Percentiles rank a stretch among this genome's conserved stretches.
Evolutionary conservation across 768 basidiomycete species (phyloP).

Genomic region (Boletus sp.): DNA sequence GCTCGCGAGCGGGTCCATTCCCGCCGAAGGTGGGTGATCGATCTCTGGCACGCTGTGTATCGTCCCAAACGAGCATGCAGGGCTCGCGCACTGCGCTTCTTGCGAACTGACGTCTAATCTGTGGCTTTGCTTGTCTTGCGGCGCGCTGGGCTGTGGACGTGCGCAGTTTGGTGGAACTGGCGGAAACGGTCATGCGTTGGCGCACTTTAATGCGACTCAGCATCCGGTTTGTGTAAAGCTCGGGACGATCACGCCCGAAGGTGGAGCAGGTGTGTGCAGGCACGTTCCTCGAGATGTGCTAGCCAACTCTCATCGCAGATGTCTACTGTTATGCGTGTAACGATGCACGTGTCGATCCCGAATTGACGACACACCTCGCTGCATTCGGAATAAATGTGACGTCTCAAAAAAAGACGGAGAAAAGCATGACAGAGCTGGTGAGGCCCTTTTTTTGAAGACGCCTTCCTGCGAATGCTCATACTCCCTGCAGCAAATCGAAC

Average conservation of each 20-base stretch:
- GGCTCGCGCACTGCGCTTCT: constrained; percentile 74
- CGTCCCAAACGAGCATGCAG: constrained; percentile 32
- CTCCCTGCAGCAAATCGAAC: constrained; percentile 82
- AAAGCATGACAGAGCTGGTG: constrained; percentile 94
- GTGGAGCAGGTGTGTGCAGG: constrained; percentile 66
- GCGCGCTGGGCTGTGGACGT: constrained; percentile 86
- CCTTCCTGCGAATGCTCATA: background rate
- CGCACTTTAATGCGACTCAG: constrained; percentile 66
- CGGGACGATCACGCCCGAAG: constrained; percentile 96
- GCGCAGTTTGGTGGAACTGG: constrained; percentile 76
- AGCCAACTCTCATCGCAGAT: constrained; percentile 43
- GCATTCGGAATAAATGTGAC: constrained; percentile 87
- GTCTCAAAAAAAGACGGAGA: constrained; percentile 86
- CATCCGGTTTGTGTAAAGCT: constrained; percentile 90
- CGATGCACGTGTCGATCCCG: constrained; percentile 77
- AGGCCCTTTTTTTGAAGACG: constrained; percentile 16
- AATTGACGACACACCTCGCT: constrained; percentile 68
- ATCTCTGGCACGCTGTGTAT: background rate
- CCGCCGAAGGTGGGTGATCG: constrained; percentile 22
- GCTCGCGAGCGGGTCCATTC: constrained; percentile 23
- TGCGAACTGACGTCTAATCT: constrained; percentile 91
- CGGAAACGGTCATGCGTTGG: constrained; percentile 88
- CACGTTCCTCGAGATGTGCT: background rate
- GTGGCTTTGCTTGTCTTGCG: constrained; percentile 94
- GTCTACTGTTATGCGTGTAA: constrained; percentile 93